phyloP scores from a whole-genome alignment of 768 basidiomycete genomes.

The Russula emetica region DNA sequence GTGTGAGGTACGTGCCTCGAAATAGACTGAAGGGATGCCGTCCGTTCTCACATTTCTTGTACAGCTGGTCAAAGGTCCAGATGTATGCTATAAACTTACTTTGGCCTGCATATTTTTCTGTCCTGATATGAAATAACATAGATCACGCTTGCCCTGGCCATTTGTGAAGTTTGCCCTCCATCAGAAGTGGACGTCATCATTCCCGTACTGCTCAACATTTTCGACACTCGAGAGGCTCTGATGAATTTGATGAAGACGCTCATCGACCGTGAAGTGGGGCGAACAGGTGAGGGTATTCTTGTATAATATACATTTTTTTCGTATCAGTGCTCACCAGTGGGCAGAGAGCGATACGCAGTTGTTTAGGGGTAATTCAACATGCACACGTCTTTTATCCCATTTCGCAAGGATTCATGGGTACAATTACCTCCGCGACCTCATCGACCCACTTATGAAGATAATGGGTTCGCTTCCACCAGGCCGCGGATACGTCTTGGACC shows the following conservation, averaged over 20 bases:
- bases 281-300: conserved; percentile 51
- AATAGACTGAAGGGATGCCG: neutral
- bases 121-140: conserved; percentile 31
- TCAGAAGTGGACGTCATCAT: conserved; percentile 80
- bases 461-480: conserved; percentile 71
- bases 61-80: conserved; percentile 68
- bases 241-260: conserved; percentile 74
- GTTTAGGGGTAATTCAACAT: conserved; percentile 85
- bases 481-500: conserved; percentile 75
- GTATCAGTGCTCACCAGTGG: conserved; percentile 4
- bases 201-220: conserved; percentile 78
- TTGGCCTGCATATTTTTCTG: neutral
- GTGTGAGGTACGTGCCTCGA: conserved; percentile 34
- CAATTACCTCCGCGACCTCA: conserved; percentile 77
- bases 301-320: neutral
- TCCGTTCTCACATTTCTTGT: conserved; percentile 8
- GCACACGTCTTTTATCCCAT: conserved; percentile 78
- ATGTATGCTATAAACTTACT: conserved; percentile 44
- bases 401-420: conserved; percentile 91
- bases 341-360: conserved; percentile 77
- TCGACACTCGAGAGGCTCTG: conserved; percentile 70
- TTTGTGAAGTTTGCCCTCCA: conserved; percentile 81
- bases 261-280: conserved; percentile 79
- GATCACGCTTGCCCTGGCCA: conserved; percentile 78
- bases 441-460: conserved; percentile 70